These are phyloP conservation scores for Chrysoporthe puriensis DNA, from an alignment of 2,329 filamentous ascomycete species.

Conservation along the genomic window DNA sequence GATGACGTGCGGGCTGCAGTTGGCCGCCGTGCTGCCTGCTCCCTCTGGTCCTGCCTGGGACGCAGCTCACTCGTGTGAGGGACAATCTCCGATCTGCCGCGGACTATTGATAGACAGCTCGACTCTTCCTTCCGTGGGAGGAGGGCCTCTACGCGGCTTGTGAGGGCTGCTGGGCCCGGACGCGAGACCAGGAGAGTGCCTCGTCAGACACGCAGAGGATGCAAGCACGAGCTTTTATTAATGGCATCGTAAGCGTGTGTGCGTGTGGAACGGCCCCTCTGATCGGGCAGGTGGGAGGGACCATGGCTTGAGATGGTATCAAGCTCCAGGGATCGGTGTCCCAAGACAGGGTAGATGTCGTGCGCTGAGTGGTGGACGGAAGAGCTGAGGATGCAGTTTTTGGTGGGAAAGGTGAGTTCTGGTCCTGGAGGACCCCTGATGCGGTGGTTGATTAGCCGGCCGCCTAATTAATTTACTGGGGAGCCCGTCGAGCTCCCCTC, in stretches of 20 bases:
- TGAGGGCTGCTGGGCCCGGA: not conserved
- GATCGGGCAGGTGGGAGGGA: slow-evolving; percentile 9
- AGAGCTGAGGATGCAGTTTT: not conserved
- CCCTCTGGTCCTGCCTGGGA: not conserved
- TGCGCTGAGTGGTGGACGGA: not conserved
- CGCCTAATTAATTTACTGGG: not conserved
- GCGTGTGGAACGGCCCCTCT: not conserved
- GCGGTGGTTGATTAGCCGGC: slow-evolving; percentile 3
- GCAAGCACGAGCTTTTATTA: not conserved
- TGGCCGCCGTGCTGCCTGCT: slow-evolving; percentile 15
- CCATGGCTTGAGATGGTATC: not conserved
- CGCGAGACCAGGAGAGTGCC: not conserved
- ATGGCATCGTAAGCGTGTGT: no score
- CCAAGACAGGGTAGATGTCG: not conserved
- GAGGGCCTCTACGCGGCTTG: not conserved
- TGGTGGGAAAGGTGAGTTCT: slow-evolving; percentile 19
- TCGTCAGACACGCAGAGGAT: not conserved
- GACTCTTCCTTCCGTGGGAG: not conserved
- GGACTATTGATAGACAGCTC: not conserved
- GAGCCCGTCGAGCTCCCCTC: not conserved
- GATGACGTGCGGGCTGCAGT: slow-evolving; percentile 27
- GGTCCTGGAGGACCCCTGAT: slow-evolving; percentile 7
- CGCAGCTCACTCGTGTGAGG: not conserved
- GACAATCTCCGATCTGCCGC: not conserved
- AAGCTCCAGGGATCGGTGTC: not conserved